Base-by-base conservation (phyloP, 768 basidiomycete species). In the Serendipita sp. region DNA sequence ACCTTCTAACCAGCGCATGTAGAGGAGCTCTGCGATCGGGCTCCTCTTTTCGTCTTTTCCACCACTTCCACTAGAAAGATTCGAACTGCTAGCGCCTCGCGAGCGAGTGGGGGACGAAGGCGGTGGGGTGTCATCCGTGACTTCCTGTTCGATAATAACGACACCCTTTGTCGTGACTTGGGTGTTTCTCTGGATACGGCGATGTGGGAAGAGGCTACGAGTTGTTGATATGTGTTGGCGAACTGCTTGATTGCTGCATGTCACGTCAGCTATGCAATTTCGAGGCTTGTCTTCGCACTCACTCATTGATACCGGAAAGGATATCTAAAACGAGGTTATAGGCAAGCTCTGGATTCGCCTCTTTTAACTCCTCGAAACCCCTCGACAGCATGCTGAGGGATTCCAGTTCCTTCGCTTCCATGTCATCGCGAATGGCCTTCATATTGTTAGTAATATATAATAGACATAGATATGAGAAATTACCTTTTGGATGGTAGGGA, bases 1-100 rank as follows among this genome's bases (percentile, higher is more conserved):
- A 2, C 93, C 93, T 69, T 96, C 90, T 26, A 97, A 76, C 94
- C 95, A 98, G 56, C 95, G 83, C 80, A 94, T 85, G 72, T 97
- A 98, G n/a, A 98, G 76, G 66, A 98, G 79, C 71, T 98, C 95
- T 22, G 92, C 89, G 30, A 98, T 92, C 3, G 94, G 92, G 62
- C 90, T 93, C 61, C 74, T 62, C 51, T 73, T 68, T 51, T 68
- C 63, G 71, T 85, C 53, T 65, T 58, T 28, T 58, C 24, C 24
- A 28, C 53, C 53, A 31, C 53, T 58, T 9, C 53, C 30, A 33
- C 26, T 58, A 9, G 53, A 58, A 58, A 58, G 53, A 58, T 58
- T 58, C 17, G 53, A 58, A 9, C 17, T 58, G 20, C 53, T 58
- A 9, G 53, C 53, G 9, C 53, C 53, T 34, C 53, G 22, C 11